These are phyloP conservation scores for Beauveria asiatica DNA, from an alignment of 2,329 filamentous ascomycete genomes.

Conservation along the genomic window DNA sequence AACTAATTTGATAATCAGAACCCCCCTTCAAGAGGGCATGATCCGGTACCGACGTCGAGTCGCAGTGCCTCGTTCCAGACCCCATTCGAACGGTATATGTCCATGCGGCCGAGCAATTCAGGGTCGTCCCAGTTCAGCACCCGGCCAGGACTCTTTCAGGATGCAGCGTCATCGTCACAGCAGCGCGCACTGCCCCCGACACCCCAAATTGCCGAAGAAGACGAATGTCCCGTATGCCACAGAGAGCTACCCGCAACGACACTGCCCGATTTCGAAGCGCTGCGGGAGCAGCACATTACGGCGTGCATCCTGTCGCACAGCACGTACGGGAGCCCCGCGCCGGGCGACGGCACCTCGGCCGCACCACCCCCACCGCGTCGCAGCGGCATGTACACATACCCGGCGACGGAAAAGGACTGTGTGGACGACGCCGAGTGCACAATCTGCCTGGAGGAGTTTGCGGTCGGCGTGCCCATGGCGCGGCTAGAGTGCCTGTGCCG, in stretches of 20 bases:
- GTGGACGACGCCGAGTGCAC: conserved; percentile 60
- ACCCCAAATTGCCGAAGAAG: conserved; percentile 57
- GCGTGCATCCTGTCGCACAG: conserved; percentile 49
- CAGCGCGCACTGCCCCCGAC: conserved; percentile 34
- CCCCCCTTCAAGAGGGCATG: not conserved
- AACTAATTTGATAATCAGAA: conserved; percentile 1
- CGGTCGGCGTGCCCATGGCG: conserved; percentile 54
- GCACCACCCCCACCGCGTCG: conserved; percentile 32
- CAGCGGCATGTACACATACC: conserved; percentile 56
- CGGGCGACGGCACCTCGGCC: conserved; percentile 17
- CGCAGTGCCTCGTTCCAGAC: conserved; percentile 25
- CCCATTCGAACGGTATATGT: conserved; percentile 32
- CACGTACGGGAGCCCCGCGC: conserved; percentile 32
- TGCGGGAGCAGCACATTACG: conserved; percentile 51
- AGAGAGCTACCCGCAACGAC: conserved; percentile 54
- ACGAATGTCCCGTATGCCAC: conserved; percentile 73
- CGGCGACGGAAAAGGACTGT: conserved; percentile 59
- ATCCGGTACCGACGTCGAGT: conserved; percentile 11
- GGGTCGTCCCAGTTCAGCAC: conserved; percentile 23
- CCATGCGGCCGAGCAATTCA: conserved; percentile 25
- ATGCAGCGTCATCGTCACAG: conserved; percentile 26
- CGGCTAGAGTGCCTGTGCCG: conserved; percentile 58
- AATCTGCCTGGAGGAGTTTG: conserved; percentile 59
- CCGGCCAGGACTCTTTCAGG: conserved; percentile 23
- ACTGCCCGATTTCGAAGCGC: conserved; percentile 43